Conservation (phyloP, 1,139 yeast genomes). For the Zhuliangozyma parablackwelliae region DNA sequence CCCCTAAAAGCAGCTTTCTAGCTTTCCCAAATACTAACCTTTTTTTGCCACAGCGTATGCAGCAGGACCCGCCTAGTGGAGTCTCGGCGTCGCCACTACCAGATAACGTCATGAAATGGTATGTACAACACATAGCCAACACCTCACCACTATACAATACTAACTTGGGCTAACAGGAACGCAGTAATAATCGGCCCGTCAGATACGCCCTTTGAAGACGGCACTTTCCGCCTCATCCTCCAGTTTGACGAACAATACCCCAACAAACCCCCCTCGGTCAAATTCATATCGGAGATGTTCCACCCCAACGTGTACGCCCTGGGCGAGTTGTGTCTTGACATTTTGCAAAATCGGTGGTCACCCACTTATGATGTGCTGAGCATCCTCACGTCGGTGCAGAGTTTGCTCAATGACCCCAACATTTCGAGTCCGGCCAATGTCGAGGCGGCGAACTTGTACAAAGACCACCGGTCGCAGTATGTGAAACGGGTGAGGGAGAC, state of each 20-base stretch:
- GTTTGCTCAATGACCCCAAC: conserved; percentile 90
- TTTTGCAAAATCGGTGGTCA: conserved; percentile 95
- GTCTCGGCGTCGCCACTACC: conserved; percentile 96
- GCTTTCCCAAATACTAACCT: background rate
- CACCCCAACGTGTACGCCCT: conserved; percentile 96
- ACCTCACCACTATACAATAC: conserved; percentile 4
- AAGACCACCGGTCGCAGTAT: conserved; percentile 92
- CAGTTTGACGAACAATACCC: conserved; percentile 98
- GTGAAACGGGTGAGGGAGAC: conserved; percentile 88
- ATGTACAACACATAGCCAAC: conserved; percentile 9
- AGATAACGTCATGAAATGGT: conserved; percentile 94
- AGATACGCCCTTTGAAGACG: conserved; percentile 97
- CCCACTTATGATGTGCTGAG: conserved; percentile 99
- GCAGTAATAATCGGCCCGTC: conserved; percentile 98
- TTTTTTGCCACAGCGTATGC: conserved; percentile 61
- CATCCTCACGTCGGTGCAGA: conserved; percentile 81
- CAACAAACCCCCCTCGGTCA: conserved; percentile 91
- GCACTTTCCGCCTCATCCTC: conserved; percentile 81
- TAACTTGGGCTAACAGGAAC: conserved; percentile 42
- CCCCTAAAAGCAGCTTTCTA: background rate
- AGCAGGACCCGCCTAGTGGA: conserved; percentile 97
- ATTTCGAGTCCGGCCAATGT: conserved; percentile 97
- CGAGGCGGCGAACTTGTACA: conserved; percentile 93
- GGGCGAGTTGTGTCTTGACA: conserved; percentile 94
- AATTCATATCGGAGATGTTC: conserved; percentile 90